Evolutionary conservation across 1,139 yeast species (phyloP).

Genomic region (Nakaseomyces sp.): DNA sequence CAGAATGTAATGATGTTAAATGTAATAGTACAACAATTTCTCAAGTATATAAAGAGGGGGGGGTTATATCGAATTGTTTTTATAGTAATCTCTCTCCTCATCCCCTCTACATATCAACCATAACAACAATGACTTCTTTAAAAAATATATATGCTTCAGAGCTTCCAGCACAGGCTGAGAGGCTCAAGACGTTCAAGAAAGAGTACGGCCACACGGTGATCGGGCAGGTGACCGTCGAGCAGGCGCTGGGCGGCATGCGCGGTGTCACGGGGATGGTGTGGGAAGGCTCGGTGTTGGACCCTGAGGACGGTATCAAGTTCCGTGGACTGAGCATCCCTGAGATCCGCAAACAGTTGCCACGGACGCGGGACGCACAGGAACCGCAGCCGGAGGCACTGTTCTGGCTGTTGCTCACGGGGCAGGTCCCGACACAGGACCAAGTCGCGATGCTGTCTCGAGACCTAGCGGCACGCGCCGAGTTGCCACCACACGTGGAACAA

Average conservation of each 20-base stretch:
- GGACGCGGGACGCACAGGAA: conserved; percentile 67
- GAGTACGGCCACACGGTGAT: conserved; percentile 83
- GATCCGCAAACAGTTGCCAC: conserved; percentile 84
- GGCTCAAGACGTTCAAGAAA: conserved; percentile 80
- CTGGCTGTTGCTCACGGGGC: conserved; percentile 57
- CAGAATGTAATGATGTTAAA: too few species aligned
- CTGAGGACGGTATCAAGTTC: conserved; percentile 96
- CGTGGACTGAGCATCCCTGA: conserved; percentile 98
- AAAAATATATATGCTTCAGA: conserved; percentile 90
- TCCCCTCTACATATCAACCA: too few species aligned
- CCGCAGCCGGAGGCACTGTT: conserved; percentile 63
- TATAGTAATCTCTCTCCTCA: too few species aligned
- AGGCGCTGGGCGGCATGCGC: conserved; percentile 99
- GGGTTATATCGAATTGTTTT: too few species aligned
- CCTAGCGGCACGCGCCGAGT: conserved; percentile 47
- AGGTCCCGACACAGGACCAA: conserved; percentile 50
- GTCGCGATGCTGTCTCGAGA: conserved; percentile 45
- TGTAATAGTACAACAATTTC: too few species aligned
- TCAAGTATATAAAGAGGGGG: too few species aligned
- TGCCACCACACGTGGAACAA: conserved; percentile 48
- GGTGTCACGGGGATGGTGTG: conserved; percentile 96
- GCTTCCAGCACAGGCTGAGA: conserved; percentile 86
- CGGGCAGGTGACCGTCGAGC: conserved; percentile 90
- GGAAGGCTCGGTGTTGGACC: conserved; percentile 98
- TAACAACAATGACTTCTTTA: neutral